Conservation (phyloP, 306 rosid genomes). For the Malus domestica region DNA sequence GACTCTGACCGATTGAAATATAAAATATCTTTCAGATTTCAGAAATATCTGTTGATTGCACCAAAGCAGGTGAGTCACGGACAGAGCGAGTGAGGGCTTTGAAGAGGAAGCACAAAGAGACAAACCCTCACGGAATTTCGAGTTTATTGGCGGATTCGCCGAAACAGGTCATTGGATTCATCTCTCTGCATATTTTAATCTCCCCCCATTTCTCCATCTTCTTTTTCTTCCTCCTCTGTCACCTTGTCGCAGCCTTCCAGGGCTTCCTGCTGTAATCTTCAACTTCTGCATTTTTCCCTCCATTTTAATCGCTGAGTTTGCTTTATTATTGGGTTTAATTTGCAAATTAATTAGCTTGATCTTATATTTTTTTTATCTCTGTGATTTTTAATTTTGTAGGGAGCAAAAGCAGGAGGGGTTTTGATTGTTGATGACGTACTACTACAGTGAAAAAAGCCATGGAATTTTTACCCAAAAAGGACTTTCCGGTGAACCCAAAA, state of each 20-base stretch:
- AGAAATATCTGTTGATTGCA: neutral
- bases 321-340: neutral
- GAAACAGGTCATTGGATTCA: constrained; percentile 8
- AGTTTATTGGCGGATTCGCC: neutral
- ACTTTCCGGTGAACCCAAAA: constrained; percentile 55
- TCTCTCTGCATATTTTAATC: neutral
- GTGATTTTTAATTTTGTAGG: neutral
- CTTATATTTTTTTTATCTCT: neutral
- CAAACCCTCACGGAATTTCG: neutral
- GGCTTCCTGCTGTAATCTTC: neutral
- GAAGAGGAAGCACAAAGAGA: neutral
- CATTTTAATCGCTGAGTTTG: neutral
- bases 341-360: neutral
- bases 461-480: constrained; percentile 46
- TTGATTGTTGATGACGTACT: neutral
- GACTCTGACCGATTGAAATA: neutral
- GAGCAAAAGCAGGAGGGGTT: neutral
- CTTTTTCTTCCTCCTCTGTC: neutral
- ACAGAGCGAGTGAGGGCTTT: neutral
- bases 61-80: neutral
- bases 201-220: neutral
- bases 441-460: constrained; percentile 23
- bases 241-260: neutral
- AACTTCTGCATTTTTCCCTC: neutral
- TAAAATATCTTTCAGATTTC: neutral